Conservation (phyloP, 2,329 filamentous ascomycete genomes). For the Exophiala alcalophila region DNA sequence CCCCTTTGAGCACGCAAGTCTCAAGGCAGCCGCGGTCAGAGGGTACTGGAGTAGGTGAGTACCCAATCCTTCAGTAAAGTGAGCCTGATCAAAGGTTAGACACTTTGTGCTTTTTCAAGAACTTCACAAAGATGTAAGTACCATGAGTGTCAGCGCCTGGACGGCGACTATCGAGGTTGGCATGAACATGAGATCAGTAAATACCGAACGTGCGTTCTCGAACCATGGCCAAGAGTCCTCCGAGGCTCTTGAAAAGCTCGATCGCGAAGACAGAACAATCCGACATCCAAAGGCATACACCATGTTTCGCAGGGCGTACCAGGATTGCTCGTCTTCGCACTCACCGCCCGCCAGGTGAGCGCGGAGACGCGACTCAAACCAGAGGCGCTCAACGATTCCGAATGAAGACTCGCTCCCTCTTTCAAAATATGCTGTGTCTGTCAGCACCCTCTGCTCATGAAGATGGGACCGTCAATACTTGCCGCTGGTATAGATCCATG, state of each 20-base stretch:
- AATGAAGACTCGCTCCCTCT: conserved; percentile 2
- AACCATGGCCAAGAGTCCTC: conserved; percentile 6
- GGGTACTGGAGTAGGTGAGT: conserved; percentile 10
- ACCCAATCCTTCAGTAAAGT: conserved; percentile 5
- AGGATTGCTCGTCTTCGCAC: conserved; percentile 1
- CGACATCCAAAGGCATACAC: conserved; percentile 12
- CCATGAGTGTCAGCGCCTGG: conserved; percentile 12
- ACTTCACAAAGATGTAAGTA: too few species aligned
- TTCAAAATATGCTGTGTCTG: conserved; percentile 8
- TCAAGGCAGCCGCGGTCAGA: conserved; percentile 5
- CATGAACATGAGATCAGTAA: conserved; percentile 7
- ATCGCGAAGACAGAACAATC: background rate
- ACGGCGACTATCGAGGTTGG: conserved; percentile 9
- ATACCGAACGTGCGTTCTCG: conserved; percentile 7
- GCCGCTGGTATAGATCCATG: conserved; percentile 17
- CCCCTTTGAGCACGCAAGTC: conserved; percentile 2
- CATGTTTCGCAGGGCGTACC: conserved; percentile 11
- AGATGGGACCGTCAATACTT: too few species aligned
- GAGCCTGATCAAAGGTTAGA: conserved; percentile 4
- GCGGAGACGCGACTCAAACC: conserved; percentile 5
- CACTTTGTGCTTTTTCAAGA: background rate
- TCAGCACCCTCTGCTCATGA: too few species aligned
- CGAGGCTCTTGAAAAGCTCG: conserved; percentile 2
- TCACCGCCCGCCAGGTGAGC: background rate
- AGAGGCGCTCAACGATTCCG: conserved; percentile 8